A percentile compares a stretch with the other conserved stretches of the same genome.
phyloP scores from a whole-genome alignment of 1,284 basidiomycete genomes.

The Cutaneotrichosporon curvatum region DNA sequence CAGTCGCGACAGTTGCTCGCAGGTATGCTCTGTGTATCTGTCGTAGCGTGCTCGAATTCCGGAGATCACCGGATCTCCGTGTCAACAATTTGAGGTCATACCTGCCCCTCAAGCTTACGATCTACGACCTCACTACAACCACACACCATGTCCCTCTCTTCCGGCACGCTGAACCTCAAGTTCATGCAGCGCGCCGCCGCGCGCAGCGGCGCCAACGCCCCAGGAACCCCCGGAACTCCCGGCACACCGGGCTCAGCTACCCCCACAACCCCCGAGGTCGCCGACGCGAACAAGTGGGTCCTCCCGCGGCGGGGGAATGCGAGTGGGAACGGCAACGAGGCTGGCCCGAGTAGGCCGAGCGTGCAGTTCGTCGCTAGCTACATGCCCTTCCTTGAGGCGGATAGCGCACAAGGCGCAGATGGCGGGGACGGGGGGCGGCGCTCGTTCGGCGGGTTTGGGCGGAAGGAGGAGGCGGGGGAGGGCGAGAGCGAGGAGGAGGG shows the following conservation, averaged over 20 bases:
- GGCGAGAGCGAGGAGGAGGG: slow-evolving; percentile 12
- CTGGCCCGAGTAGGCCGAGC: slow-evolving; percentile 7
- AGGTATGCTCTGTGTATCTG: too few species aligned
- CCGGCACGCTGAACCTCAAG: slow-evolving; percentile 41
- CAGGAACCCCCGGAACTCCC: slow-evolving; percentile 3
- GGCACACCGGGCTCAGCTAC: neutral
- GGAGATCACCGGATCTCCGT: slow-evolving; percentile 1
- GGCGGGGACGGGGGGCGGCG: slow-evolving; percentile 17
- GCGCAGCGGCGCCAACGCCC: slow-evolving; percentile 1
- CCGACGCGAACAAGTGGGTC: slow-evolving; percentile 24
- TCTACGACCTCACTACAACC: neutral
- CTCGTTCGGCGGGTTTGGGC: slow-evolving; percentile 23
- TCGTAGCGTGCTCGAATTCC: neutral
- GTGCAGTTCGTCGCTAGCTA: slow-evolving; percentile 29
- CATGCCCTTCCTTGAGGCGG: slow-evolving; percentile 25
- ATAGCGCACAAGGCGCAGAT: neutral
- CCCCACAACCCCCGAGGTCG: slow-evolving; percentile 7
- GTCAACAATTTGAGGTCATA: slow-evolving; percentile 3
- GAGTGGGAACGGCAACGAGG: too few species aligned
- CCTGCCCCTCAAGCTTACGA: neutral
- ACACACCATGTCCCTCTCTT: slow-evolving; percentile 30
- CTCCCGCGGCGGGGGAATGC: slow-evolving; percentile 12
- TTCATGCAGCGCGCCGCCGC: slow-evolving; percentile 44
- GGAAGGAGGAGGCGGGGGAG: slow-evolving; percentile 7
- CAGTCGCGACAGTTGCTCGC: too few species aligned